Evolutionary conservation across 169 alveolate genomes (phyloP), one percentile per base, ranked within the genome.

Genomic region (Plasmodium cynomolgi): DNA sequence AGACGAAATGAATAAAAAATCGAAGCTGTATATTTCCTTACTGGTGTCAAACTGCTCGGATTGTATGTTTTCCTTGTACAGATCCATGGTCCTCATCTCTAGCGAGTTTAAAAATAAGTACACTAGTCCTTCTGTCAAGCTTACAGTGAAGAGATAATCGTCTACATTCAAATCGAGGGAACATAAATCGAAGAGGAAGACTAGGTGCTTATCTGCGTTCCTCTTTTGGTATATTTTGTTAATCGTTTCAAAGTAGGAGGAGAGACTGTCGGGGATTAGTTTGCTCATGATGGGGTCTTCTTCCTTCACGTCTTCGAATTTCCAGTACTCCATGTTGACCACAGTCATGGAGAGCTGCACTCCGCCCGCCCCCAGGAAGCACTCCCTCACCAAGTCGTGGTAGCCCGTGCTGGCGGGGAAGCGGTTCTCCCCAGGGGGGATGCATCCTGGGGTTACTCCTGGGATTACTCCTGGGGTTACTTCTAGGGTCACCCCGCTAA

Each of bases 271-370:
- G 17, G 94, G 94, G 20, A 90, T 56, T 31, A 90, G 20, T 13
- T 62, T 33, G 17, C 20, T 90, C 82, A 90, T 3, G n/a, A 68
- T n/a, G 33, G 39, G 56, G 7, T 81, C 91, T 2, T 90, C 91
- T n/a, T 85, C 85, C 72, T 80, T 90, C 83, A 90, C n/a, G 74
- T 62, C 34, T 26, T 90, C 94, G 47, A 81, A 68, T 33, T 80
- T 80, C 94, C 94, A 90, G 17, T 90, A 90, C 54, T 90, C 91
- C 47, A 81, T 47, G 82, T 80, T 90, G 41, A 90, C 20, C 15
- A 90, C 81, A 2, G 94, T 90, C 31, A 90, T 80, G 1, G 94
- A 90, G 33, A 90, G 31, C 37, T 90, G 94, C 29, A 90, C 72
- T 7, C 47, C 56, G 0, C 26, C 41, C 17, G 17, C 39, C n/a